Base-by-base conservation (phyloP, 768 basidiomycete genomes). In the Rhodosporidiobolus sp. region DNA sequence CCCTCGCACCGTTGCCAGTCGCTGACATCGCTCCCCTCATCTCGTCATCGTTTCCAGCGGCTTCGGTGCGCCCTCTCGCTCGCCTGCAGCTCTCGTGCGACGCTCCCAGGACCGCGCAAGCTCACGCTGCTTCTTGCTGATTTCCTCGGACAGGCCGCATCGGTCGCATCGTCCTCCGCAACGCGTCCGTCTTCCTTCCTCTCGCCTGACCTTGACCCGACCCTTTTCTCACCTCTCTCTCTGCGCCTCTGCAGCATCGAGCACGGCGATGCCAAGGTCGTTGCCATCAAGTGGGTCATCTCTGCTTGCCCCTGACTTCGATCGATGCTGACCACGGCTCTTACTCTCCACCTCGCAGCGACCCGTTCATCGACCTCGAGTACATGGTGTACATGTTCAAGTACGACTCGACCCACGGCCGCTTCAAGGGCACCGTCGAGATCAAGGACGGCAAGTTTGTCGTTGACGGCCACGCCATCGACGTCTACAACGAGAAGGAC, bases 311-410 rank as follows among this genome's bases (percentile, higher is more conserved):
- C 55, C 14, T 4, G n/a, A n/a, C 46, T 5, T 22, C 7, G 22
- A 10, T n/a, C 38, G 10, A 9, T 30, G 50, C 20, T 28, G 30
- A 4, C 5, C 38, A 26, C 58, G 9, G 24, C 55, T 12, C 67
- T 61, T 24, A 48, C 24, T 11, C 28, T 55, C 45, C 32, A 24
- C 48, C 30, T 19, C 4, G 10, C 63, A 69, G 35, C 77, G 95
- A 93, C 83, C 95, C 95, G 66, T 99, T 98, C 89, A 97, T 99
- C 76, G 88, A 92, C 81, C 88, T 94, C 77, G 86, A 89, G 5
- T 98, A 99, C 88, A 96, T 98, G 94, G 95, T 94, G 81, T 96
- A 96, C 87, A 93, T 96, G 92, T 94, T 96, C 90, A 95, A 93
- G 86, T 94, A 88, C 81, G 92, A 94, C 82, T 90, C 92, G 68